Evolutionary conservation across 768 basidiomycete genomes (phyloP), one percentile per base, ranked within the genome.

Genomic region (Mrakia gelida): DNA sequence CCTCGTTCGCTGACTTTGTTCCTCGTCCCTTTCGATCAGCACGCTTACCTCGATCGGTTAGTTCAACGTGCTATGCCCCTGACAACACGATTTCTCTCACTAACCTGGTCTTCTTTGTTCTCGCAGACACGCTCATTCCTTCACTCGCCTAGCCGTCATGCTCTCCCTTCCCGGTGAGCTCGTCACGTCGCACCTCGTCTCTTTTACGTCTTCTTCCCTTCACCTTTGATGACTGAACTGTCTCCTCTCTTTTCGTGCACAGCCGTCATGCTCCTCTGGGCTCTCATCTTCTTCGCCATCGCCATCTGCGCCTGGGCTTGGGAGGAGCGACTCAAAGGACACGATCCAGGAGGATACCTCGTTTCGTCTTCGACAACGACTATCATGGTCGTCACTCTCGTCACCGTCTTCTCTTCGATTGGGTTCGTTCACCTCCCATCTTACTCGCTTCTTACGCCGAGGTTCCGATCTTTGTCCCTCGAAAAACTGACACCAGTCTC

Each of bases 221-320:
- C 13, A 11, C 28, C 7, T 65, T 18, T 30, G 10, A 7, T 1
- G 1, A 21, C 63, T 32, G 32, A 65, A 18, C 18, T n/a, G n/a
- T n/a, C 32, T 6, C 63, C 4, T 32, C 38, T 11, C 3, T 11
- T 6, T 4, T 63, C 16, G 15, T 65, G 10, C 63, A 6, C 63
- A 32, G 63, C 63, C 16, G 63, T 65, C 32, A 65, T 65, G 63
- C 63, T 65, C 32, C 63, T 65, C 7, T 65, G 63, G 63, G 63
- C 63, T 10, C 63, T 65, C 32, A 38, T 65, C 32, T 65, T 65
- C 63, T 65, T 65, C 63, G 63, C 63, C 63, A 30, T 65, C 63
- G 63, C 63, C 63, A 65, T 65, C 63, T 65, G 63, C 32, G 63
- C 63, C 18, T 65, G 63, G 63, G 30, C 63, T 8, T 65, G 10